These are phyloP conservation scores for Tremella yokohamensis DNA, from an alignment of 768 basidiomycete species.

Conservation along the genomic window DNA sequence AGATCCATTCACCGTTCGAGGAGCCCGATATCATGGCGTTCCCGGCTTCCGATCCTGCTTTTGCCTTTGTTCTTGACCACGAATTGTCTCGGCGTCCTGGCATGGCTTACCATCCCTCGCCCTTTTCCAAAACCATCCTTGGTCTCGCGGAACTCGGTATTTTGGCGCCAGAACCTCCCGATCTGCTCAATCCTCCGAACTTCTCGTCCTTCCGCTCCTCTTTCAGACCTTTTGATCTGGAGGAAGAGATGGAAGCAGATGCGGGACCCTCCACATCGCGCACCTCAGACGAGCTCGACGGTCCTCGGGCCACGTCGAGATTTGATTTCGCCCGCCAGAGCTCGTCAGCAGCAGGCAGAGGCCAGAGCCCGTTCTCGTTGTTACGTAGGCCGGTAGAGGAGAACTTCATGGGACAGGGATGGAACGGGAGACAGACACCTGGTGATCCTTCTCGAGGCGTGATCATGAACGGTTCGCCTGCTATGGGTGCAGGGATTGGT, in stretches of 20 bases:
- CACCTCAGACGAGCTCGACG: slow-evolving; percentile 9
- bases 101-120: slow-evolving; percentile 29
- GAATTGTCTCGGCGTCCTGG: slow-evolving; percentile 23
- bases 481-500: slow-evolving; percentile 8
- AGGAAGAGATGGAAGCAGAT: slow-evolving; percentile 6
- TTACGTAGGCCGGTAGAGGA: slow-evolving; percentile 6
- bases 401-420: not conserved
- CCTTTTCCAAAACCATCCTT: slow-evolving; percentile 36
- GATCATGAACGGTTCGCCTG: not conserved
- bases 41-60: slow-evolving; percentile 37
- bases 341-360: slow-evolving; percentile 14
- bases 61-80: slow-evolving; percentile 29
- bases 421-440: slow-evolving; percentile 5
- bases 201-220: slow-evolving; percentile 12
- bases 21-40: slow-evolving; percentile 35
- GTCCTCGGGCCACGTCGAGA: slow-evolving; percentile 33
- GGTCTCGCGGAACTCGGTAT: slow-evolving; percentile 40
- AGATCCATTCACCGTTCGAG: slow-evolving; percentile 39
- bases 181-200: slow-evolving; percentile 15
- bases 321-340: slow-evolving; percentile 42
- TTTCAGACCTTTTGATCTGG: slow-evolving; percentile 38
- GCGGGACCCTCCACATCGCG: slow-evolving; percentile 10
- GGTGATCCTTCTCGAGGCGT: not conserved
- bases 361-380: slow-evolving; percentile 35
- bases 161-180: slow-evolving; percentile 27